A percentile compares a stretch with the other conserved stretches of the same genome.
Evolutionary conservation across 495 filamentous ascomycete species (phyloP).

Genomic region (Aspergillus nidulans): DNA sequence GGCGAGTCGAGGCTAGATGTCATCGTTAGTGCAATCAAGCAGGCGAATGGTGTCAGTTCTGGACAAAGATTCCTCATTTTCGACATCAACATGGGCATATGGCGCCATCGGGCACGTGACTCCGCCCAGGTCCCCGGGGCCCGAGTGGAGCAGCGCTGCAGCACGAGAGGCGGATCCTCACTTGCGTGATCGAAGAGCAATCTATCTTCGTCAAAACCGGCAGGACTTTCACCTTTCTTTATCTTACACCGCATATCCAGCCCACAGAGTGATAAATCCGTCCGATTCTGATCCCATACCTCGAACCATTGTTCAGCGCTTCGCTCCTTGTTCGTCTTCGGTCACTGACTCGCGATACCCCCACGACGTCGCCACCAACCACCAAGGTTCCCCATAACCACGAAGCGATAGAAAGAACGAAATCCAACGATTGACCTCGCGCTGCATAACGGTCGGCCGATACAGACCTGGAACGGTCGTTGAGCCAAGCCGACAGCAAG

Average conservation of each 20-base stretch:
- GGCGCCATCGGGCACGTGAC: constrained; percentile 24
- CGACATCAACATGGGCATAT: neutral
- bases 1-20: neutral
- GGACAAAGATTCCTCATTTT: constrained; percentile 1
- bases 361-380: neutral
- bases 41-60: constrained; percentile 14
- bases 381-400: neutral
- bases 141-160: neutral
- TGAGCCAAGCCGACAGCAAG: neutral
- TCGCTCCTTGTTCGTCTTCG: neutral
- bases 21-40: constrained; percentile 7
- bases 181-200: constrained; percentile 20
- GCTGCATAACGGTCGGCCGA: neutral
- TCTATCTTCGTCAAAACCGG: constrained; percentile 1
- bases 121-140: neutral
- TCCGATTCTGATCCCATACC: neutral
- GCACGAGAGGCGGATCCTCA: constrained; percentile 8
- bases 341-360: neutral
- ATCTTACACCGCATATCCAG: neutral
- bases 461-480: neutral
- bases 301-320: neutral
- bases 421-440: neutral
- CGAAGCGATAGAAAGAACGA: neutral
- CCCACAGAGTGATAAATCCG: neutral
- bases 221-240: neutral